Evolutionary conservation across 2,329 filamentous ascomycete species (phyloP), one percentile per base, ranked within the genome.

Genomic region (Hansfordia pulvinata): DNA sequence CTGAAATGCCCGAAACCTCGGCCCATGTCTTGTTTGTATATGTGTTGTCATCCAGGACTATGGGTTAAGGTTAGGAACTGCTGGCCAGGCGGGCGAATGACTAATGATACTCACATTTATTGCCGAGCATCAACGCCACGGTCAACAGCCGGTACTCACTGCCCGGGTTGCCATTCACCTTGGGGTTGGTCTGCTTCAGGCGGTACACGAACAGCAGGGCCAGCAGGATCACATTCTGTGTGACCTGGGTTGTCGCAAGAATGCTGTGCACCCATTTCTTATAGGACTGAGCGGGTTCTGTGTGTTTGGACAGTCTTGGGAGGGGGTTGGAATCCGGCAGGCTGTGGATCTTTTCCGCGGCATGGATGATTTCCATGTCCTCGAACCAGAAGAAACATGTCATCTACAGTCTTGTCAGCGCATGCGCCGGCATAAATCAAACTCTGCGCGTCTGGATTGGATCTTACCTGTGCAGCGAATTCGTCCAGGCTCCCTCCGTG

Each of bases 1-100:
- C 88, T 2, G 82, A 76, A 34, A 98, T 93, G 23, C 82, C 81
- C 1, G 90, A 96, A 8, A 98, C 90, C 43, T 98, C 90, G 3
- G 88, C 90, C 90, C 90, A 98, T 0, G 90, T 98, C 62, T 96
- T 94, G 60, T 98, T 98, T 19, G 90, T 96, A 54, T 98, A 98
- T 0, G 90, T 96, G 51, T 96, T 98, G 52, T 98, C 90, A 47
- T 98, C 90, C 42, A 98, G 60, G 49, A 96, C 77, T 83, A 35
- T 16, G 29, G 30, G 26, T 19, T 17, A 17, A 25, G 27, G 24
- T 36, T 31, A 40, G n/a, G 32, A 27, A 10, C 12, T 27, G 13
- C 7, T 9, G 21, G 15, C 3, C 17, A 19, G 17, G 29, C 10
- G 10, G 19, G 10, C 6, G 6, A 17, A 17, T 6, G 25, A 21